Conservation (phyloP, 1,284 basidiomycete species). For the Leccinum insolens region DNA sequence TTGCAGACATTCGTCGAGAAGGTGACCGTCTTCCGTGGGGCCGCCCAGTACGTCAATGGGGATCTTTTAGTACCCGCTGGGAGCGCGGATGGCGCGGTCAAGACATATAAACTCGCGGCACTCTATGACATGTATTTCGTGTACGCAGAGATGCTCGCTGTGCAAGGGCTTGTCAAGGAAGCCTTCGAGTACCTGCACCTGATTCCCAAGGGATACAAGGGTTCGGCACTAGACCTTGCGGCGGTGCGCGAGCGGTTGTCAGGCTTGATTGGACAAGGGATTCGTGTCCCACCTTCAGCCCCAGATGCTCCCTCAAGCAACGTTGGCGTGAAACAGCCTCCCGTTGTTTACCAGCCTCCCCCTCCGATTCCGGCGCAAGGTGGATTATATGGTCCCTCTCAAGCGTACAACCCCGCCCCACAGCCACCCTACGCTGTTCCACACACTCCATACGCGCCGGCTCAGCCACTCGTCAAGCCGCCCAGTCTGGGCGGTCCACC, state of each 20-base stretch:
- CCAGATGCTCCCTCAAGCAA: constrained; percentile 29
- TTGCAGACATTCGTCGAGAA: constrained; percentile 97
- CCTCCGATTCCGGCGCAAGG: constrained; percentile 18
- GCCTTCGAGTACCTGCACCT: constrained; percentile 83
- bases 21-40: constrained; percentile 91
- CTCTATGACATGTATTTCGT: constrained; percentile 96
- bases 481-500: constrained; percentile 23
- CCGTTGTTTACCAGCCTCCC: constrained; percentile 6
- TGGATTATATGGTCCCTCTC: constrained; percentile 14
- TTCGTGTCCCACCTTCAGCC: constrained; percentile 27
- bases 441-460: constrained; percentile 38
- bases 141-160: constrained; percentile 91
- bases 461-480: constrained; percentile 16
- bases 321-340: constrained; percentile 15
- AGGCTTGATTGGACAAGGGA: constrained; percentile 43
- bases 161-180: constrained; percentile 86
- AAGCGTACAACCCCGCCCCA: constrained; percentile 10
- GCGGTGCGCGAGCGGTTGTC: constrained; percentile 67
- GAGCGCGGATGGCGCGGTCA: constrained; percentile 48
- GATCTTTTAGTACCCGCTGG: constrained; percentile 55
- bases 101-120: constrained; percentile 81
- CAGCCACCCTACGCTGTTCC: constrained; percentile 30
- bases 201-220: constrained; percentile 82
- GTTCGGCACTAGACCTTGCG: constrained; percentile 58
- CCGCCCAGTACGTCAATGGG: constrained; percentile 85